Conservation (phyloP, 208 protist genomes). For the Leishmania lainsoni region DNA sequence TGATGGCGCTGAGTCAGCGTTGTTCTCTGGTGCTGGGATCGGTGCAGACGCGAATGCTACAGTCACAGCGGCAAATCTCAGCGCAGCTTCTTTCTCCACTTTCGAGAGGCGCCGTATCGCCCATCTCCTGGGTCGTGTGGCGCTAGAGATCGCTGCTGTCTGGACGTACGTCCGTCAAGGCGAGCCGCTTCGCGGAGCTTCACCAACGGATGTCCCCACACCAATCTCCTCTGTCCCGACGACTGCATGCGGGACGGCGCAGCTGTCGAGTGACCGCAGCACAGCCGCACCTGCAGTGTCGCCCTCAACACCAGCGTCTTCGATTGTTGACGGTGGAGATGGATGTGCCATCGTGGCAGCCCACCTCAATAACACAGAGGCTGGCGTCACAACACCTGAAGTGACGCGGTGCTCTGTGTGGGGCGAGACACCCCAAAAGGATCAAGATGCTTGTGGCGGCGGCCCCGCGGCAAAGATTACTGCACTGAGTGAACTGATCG, state of each 20-base stretch:
- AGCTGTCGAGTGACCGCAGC: conserved; percentile 20
- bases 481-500: conserved; percentile 13
- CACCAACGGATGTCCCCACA: neutral
- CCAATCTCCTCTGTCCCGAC: neutral
- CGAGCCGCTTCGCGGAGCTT: neutral
- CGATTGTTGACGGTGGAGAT: neutral
- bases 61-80: neutral
- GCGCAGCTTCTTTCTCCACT: conserved; percentile 36
- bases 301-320: neutral
- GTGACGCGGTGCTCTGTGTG: neutral
- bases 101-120: conserved; percentile 64
- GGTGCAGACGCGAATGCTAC: neutral
- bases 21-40: neutral
- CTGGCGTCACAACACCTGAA: too few species aligned
- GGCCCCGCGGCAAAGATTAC: conserved; percentile 10
- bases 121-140: conserved; percentile 57
- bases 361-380: neutral
- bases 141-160: conserved; percentile 48
- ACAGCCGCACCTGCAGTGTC: neutral
- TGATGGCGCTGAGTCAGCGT: neutral
- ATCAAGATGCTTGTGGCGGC: neutral
- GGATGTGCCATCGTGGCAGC: neutral
- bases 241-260: neutral
- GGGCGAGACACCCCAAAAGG: neutral
- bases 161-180: conserved; percentile 29